Evolutionary conservation across 768 basidiomycete species (phyloP).

Genomic region (Paxillus rubicundulus): DNA sequence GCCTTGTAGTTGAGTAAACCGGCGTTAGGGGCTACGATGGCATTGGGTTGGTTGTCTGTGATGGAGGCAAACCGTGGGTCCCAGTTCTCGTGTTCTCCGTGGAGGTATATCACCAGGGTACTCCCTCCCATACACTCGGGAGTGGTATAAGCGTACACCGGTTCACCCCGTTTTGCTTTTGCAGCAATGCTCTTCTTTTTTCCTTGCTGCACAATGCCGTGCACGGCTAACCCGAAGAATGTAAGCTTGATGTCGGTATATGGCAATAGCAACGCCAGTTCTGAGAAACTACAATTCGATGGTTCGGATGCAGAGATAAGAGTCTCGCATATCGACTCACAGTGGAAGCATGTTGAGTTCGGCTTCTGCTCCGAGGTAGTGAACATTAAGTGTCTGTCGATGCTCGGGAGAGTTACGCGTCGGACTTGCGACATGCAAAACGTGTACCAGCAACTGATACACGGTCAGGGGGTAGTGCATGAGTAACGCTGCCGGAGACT

Average conservation of each 20-base stretch:
- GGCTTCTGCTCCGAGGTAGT: constrained; percentile 40
- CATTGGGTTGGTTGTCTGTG: constrained; percentile 34
- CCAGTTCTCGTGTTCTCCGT: constrained; percentile 27
- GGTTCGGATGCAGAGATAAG: background rate
- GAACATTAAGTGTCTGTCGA: constrained; percentile 31
- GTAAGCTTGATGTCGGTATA: constrained; percentile 44
- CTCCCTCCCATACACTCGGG: constrained; percentile 39
- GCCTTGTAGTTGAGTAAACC: constrained; percentile 36
- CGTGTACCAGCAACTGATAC: constrained; percentile 37
- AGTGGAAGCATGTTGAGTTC: constrained; percentile 41
- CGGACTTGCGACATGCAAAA: constrained; percentile 32
- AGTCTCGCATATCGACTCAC: constrained; percentile 25
- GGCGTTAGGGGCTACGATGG: constrained; percentile 41
- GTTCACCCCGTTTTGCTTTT: constrained; percentile 25
- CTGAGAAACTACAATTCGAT: constrained; percentile 38
- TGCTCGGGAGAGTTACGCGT: constrained; percentile 14
- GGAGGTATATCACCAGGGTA: constrained; percentile 37
- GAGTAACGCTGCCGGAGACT: constrained; percentile 43
- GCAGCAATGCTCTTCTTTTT: constrained; percentile 32
- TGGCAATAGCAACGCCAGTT: constrained; percentile 44
- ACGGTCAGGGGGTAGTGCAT: constrained; percentile 44
- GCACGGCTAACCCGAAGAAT: constrained; percentile 37
- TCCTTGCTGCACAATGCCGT: constrained; percentile 31
- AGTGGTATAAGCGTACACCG: constrained; percentile 36
- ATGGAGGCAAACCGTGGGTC: constrained; percentile 22